Evolutionary conservation across 305 asterid species (phyloP).

Genomic region (Plantago coronopus): DNA sequence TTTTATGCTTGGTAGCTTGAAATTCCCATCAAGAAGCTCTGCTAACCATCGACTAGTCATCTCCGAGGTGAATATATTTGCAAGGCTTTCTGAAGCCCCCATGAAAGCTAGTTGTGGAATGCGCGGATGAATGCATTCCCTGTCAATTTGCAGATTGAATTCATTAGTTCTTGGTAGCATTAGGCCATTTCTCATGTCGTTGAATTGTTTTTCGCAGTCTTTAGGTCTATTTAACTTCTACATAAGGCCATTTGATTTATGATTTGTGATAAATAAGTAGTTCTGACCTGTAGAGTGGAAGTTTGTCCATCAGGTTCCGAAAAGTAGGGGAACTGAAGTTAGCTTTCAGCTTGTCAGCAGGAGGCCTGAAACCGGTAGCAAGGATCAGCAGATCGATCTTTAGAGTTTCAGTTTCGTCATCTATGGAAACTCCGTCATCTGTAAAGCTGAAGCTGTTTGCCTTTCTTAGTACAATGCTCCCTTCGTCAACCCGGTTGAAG

Average conservation of each 20-base stretch:
- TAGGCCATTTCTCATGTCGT: neutral
- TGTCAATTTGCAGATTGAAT: slow-evolving; percentile 8
- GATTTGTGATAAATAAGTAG: neutral
- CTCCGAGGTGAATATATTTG: slow-evolving; percentile 34
- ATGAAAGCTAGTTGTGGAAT: slow-evolving; percentile 46
- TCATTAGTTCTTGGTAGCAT: neutral
- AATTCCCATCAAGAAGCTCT: slow-evolving; percentile 38
- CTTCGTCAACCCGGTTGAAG: slow-evolving; percentile 43
- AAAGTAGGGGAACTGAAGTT: slow-evolving; percentile 29
- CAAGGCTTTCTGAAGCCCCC: slow-evolving; percentile 37
- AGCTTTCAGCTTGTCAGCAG: slow-evolving; percentile 36
- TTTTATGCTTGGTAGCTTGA: slow-evolving; percentile 37
- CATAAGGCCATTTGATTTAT: neutral
- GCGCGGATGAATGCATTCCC: slow-evolving; percentile 37
- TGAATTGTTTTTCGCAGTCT: neutral
- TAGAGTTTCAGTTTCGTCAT: slow-evolving; percentile 25
- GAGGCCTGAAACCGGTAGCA: slow-evolving; percentile 45
- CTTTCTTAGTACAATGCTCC: slow-evolving; percentile 42
- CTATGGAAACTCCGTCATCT: slow-evolving; percentile 31
- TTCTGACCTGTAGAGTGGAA: slow-evolving; percentile 15
- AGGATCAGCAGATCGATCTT: slow-evolving; percentile 36
- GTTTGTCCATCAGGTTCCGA: slow-evolving; percentile 26
- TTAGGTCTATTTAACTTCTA: neutral
- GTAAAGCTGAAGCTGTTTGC: slow-evolving; percentile 31
- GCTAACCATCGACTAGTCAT: slow-evolving; percentile 43